Evolutionary conservation across 768 basidiomycete species (phyloP).

Genomic region (Kwoniella mangroviensis): DNA sequence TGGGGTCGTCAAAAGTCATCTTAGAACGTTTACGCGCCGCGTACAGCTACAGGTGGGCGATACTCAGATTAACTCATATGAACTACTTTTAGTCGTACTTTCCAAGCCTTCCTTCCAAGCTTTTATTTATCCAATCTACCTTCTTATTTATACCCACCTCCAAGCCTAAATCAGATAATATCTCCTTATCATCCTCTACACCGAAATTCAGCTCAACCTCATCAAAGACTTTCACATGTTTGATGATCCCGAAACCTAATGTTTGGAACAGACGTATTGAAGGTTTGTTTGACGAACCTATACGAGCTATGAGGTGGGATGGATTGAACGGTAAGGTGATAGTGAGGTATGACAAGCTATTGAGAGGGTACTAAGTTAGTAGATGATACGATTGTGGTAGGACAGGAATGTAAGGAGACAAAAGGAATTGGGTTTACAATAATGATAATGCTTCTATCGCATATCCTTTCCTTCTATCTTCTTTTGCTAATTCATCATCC

Average conservation of each 20-base stretch:
- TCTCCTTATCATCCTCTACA: constrained; percentile 1
- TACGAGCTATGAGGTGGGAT: constrained; percentile 67
- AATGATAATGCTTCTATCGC: constrained; percentile 45
- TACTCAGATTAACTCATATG: too few relatives aligned
- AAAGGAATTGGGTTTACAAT: constrained; percentile 29
- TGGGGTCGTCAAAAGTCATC: neutral
- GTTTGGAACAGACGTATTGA: constrained; percentile 75
- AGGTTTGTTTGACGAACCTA: constrained; percentile 70
- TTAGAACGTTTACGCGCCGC: too few relatives aligned
- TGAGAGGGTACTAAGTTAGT: constrained; percentile 59
- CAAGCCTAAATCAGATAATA: neutral
- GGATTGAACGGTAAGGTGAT: constrained; percentile 58
- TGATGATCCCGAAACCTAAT: constrained; percentile 74
- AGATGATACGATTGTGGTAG: neutral
- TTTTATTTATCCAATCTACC: constrained; percentile 13
- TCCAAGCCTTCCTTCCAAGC: constrained; percentile 35
- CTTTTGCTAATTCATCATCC: constrained; percentile 24
- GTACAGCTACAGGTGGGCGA: too few relatives aligned
- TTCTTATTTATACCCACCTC: neutral
- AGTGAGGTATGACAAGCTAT: constrained; percentile 59
- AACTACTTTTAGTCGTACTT: constrained; percentile 22
- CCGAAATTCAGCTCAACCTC: constrained; percentile 78
- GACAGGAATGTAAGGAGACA: too few relatives aligned
- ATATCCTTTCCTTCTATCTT: constrained; percentile 70
- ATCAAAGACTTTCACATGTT: constrained; percentile 72